phyloP scores from a whole-genome alignment of 108 stramenopile genomes.

The Aurantiochytrium sp. region DNA sequence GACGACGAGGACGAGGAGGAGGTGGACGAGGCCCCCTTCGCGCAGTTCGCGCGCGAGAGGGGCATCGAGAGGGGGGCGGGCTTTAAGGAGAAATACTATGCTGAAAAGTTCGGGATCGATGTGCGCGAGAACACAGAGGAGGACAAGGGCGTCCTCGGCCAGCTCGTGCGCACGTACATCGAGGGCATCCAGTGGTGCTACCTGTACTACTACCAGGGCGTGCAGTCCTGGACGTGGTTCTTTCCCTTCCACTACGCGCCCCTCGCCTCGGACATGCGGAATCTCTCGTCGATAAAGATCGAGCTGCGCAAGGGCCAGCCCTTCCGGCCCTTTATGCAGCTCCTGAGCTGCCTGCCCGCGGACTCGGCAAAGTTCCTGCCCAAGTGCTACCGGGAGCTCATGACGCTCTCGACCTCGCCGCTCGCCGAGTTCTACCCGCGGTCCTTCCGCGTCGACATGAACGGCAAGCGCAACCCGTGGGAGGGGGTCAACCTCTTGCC shows the following conservation, averaged over 20 bases:
- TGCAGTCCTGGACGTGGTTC: conserved; percentile 91
- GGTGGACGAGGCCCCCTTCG: not conserved
- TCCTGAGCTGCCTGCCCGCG: conserved; percentile 88
- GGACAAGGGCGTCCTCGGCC: conserved; percentile 59
- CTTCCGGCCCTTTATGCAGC: conserved; percentile 85
- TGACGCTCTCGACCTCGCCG: conserved; percentile 78
- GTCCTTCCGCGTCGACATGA: conserved; percentile 87
- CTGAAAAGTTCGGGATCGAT: conserved; percentile 76
- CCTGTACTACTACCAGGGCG: conserved; percentile 93
- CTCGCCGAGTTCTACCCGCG: conserved; percentile 77
- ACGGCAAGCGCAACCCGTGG: conserved; percentile 98
- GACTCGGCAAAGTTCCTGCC: conserved; percentile 84
- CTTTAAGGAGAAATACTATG: conserved; percentile 79
- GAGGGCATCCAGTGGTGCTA: conserved; percentile 91
- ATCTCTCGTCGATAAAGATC: conserved; percentile 62
- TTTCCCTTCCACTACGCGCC: conserved; percentile 92
- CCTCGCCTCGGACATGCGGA: conserved; percentile 79
- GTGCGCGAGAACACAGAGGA: conserved; percentile 71
- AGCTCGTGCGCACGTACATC: conserved; percentile 74
- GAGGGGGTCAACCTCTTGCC: conserved; percentile 94
- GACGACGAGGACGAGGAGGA: not conserved
- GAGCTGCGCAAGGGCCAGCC: conserved; percentile 56
- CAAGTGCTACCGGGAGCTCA: conserved; percentile 74
- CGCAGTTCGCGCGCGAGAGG: not conserved
- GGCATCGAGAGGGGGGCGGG: not conserved